Base-by-base conservation (phyloP, 2,329 filamentous ascomycete species). In the Sporothrix pseudoabietina region DNA sequence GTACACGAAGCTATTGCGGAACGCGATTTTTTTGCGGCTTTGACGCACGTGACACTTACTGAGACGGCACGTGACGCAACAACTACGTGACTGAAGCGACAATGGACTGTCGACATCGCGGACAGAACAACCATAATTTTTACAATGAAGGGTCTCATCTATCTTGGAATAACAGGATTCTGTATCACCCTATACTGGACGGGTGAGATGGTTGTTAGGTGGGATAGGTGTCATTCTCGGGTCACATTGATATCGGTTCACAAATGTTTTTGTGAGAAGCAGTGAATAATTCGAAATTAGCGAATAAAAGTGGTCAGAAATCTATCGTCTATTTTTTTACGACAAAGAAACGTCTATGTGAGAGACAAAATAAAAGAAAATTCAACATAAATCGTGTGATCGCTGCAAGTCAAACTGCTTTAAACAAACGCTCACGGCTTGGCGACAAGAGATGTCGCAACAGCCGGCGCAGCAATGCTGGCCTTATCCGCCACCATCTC, bases 11-110 rank as follows among this genome's bases (percentile, higher is more conserved):
- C 65, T 68, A 49, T 52, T 26, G 12, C 41, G 44, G 44, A n/a
- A 49, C 44, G 61, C 61, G 39, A 44, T 47, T 44, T 65, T 55
- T 66, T 66, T 66, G 39, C n/a, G 39, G 39, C 39, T 9, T 41
- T 19, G 19, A 9, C 14, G n/a, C 61, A 66, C 61, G 61, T 66
- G 61, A 65, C 22, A 22, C 1, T 0, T 14, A 14, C 9, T 6
- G 3, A 10, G 4, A 14, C 4, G 16, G 5, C 61, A 65, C 61
- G 61, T 66, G 61, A 66, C 59, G 1, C 55, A 26, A 65, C 35
- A 41, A 6, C 26, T 26, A 1, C 26, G 26, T 26, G 12, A 1
- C 35, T 4, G 35, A 35, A 35, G 8, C 3, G 35, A 35, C 35
- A 8, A 35, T 35, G 8, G 8, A 35, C 26, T 26, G 26, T 26